Base-by-base conservation (phyloP, 768 basidiomycete genomes). In the Cyathus striatus region DNA sequence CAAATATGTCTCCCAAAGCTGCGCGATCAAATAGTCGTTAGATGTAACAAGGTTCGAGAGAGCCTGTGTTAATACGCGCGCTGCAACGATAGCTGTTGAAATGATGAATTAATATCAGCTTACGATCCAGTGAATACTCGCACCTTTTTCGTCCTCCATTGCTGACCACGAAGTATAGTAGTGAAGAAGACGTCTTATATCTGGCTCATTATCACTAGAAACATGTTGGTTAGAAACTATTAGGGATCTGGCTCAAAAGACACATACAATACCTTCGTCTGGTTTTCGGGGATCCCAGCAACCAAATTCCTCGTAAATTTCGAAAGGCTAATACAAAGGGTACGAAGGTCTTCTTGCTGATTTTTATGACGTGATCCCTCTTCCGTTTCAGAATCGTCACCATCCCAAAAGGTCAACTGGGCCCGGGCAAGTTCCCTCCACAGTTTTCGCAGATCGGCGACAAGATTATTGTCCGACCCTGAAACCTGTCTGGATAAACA, bases 291-390 rank as follows among this genome's bases (percentile, higher is more conserved):
- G 13, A 82, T 74, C 5, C 81, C 87, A 7, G 90, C 90, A 24
- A 89, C 80, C 7, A 93, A 62, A 57, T 96, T 94, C 46, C 93
- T 76, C 12, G 88, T 90, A 55, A 94, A 83, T 54, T 79, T 84
- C 6, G 81, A 84, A 17, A 90, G 53, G 51, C 66, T 70, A n/a
- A 62, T 63, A 45, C 73, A 72, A 9, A 80, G 57, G 1, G 52
- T 49, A 38, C 65, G 66, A 5, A 74, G 66, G 21, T 56, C 50
- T 9, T 56, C 47, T 43, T 69, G 59, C 38, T 66, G 58, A 41
- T 53, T 56, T 41, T 55, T 52, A 42, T 47, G 41, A 42, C 38
- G 38, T 33, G 39, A 33, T 44, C 48, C 44, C 57, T 51, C 26
- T 38, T 67, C 66, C 23, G 59, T 66, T n/a, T 70, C 66, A 2